Conservation (phyloP, 2,329 filamentous ascomycete species). For the Fusarium sp. region DNA sequence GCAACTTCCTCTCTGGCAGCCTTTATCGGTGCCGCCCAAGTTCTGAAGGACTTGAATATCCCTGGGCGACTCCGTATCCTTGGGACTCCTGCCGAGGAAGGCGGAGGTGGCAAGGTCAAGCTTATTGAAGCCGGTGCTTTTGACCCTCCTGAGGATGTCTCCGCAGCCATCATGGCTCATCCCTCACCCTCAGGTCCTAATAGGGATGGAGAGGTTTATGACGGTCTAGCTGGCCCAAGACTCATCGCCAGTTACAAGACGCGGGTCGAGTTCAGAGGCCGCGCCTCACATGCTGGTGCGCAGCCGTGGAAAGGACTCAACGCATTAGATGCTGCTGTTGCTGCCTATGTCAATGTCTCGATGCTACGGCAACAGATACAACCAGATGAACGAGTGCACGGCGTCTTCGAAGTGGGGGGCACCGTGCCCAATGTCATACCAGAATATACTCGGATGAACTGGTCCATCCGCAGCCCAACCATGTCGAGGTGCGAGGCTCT, state of each 20-base stretch:
- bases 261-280: slow-evolving; percentile 24
- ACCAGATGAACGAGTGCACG: slow-evolving; percentile 41
- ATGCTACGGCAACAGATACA: slow-evolving; percentile 44
- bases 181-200: slow-evolving; percentile 13
- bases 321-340: slow-evolving; percentile 39
- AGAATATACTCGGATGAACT: background rate
- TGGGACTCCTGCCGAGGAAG: slow-evolving; percentile 69
- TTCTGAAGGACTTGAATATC: slow-evolving; percentile 56
- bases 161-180: slow-evolving; percentile 47
- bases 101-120: slow-evolving; percentile 65
- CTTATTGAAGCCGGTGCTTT: slow-evolving; percentile 62
- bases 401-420: slow-evolving; percentile 33
- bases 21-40: slow-evolving; percentile 61
- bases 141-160: slow-evolving; percentile 44
- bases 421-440: background rate
- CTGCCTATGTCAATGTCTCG: slow-evolving; percentile 34
- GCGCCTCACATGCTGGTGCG: slow-evolving; percentile 34
- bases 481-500: background rate
- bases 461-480: background rate
- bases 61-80: slow-evolving; percentile 55
- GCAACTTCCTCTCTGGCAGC: slow-evolving; percentile 64
- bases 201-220: background rate
- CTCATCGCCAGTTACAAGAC: slow-evolving; percentile 29
- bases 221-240: slow-evolving; percentile 25
- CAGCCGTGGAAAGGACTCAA: slow-evolving; percentile 42